phyloP scores from a whole-genome alignment of 257 asterid species.

The Echium plantagineum region DNA sequence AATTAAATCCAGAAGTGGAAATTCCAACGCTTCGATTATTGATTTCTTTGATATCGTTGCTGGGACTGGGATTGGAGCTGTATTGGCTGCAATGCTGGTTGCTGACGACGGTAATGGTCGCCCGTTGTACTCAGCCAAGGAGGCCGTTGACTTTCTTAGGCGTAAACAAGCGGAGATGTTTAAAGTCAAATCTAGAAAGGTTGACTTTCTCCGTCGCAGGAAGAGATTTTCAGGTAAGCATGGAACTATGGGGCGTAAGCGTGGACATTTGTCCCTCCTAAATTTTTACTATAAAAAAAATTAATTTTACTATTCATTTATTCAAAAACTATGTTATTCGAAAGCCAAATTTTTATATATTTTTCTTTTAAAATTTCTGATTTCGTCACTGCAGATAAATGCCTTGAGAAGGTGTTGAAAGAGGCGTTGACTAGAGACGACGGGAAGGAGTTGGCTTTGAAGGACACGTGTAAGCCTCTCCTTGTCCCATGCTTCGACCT shows the following conservation, averaged over 20 bases:
- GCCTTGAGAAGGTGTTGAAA: constrained; percentile 56
- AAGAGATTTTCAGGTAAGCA: constrained; percentile 34
- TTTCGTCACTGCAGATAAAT: no score
- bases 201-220: constrained; percentile 31
- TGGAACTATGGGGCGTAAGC: no score
- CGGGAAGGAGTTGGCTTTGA: constrained; percentile 47
- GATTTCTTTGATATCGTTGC: constrained; percentile 63
- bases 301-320: no score
- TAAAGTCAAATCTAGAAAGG: constrained; percentile 7
- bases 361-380: no score
- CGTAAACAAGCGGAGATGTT: constrained; percentile 30
- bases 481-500: constrained; percentile 85
- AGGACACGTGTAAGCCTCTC: constrained; percentile 83
- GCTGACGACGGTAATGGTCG: constrained; percentile 51
- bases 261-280: no score
- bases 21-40: constrained; percentile 37
- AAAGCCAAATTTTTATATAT: no score
- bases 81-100: constrained; percentile 48
- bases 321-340: no score
- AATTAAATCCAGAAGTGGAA: constrained; percentile 48
- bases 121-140: constrained; percentile 43
- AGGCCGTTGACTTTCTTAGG: constrained; percentile 39
- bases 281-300: no score
- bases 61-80: constrained; percentile 67
- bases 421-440: constrained; percentile 49